A percentile compares a stretch with the other conserved stretches of the same genome.
Evolutionary conservation across 2,329 filamentous ascomycete species (phyloP).

Genomic region (Fusarium decemcellulare): DNA sequence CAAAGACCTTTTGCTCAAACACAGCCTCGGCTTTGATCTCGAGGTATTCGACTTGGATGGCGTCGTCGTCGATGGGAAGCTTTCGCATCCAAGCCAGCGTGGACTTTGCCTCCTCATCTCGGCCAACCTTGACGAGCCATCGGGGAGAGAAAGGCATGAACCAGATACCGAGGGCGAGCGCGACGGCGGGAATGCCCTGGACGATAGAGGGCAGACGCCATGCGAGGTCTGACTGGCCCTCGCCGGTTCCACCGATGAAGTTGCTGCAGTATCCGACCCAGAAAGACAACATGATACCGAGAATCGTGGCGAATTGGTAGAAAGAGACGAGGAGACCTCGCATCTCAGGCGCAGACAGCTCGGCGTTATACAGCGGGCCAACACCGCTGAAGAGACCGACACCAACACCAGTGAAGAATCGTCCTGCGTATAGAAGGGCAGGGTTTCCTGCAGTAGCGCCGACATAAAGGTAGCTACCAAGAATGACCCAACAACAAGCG

Average conservation of each 20-base stretch:
- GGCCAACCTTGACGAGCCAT: slow-evolving; percentile 80
- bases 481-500: slow-evolving; percentile 62
- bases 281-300: slow-evolving; percentile 63
- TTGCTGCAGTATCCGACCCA: slow-evolving; percentile 62
- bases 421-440: slow-evolving; percentile 60
- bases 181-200: slow-evolving; percentile 57
- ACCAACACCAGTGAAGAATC: slow-evolving; percentile 65
- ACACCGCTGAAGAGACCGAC: slow-evolving; percentile 63
- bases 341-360: slow-evolving; percentile 73
- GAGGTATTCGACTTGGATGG: slow-evolving; percentile 82
- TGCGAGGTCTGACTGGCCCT: slow-evolving; percentile 57
- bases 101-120: slow-evolving; percentile 73
- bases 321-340: slow-evolving; percentile 75
- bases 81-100: slow-evolving; percentile 74
- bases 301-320: slow-evolving; percentile 66
- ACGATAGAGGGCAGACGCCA: slow-evolving; percentile 62
- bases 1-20: slow-evolving; percentile 80
- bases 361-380: slow-evolving; percentile 64
- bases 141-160: slow-evolving; percentile 86
- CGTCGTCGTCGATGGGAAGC: slow-evolving; percentile 72
- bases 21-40: slow-evolving; percentile 85
- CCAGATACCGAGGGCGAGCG: slow-evolving; percentile 79
- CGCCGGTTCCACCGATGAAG: slow-evolving; percentile 62
- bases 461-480: slow-evolving; percentile 61
- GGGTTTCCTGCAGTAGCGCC: slow-evolving; percentile 57